Evolutionary conservation across 176 grass and related monocot genomes (phyloP).

Genomic region (Carex parvula): DNA sequence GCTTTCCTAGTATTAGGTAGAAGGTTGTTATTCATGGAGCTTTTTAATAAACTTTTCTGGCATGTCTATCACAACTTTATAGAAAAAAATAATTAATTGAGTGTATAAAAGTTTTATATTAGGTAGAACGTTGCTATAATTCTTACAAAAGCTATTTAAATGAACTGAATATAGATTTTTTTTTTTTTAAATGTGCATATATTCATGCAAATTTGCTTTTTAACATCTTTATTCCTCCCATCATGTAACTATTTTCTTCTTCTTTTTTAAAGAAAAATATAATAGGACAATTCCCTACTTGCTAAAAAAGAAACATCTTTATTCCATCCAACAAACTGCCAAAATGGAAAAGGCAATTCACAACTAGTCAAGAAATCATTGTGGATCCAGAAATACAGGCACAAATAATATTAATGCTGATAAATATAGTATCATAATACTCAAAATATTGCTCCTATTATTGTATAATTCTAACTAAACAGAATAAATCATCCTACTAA

Average conservation of each 20-base stretch:
- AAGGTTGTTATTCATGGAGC: neutral
- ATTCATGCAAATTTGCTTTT: too few relatives aligned
- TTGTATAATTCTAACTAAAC: neutral
- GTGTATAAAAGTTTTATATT: neutral
- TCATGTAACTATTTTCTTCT: too few relatives aligned
- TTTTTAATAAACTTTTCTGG: neutral
- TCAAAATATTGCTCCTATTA: neutral
- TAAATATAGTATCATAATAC: neutral
- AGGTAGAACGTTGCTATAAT: neutral
- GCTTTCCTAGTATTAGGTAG: neutral
- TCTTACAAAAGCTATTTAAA: too few relatives aligned
- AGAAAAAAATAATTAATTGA: neutral
- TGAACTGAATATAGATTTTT: too few relatives aligned
- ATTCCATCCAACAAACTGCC: neutral
- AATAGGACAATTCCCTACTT: too few relatives aligned
- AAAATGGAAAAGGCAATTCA: slow-evolving; percentile 7
- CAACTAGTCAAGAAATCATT: neutral
- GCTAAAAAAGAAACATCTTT: neutral
- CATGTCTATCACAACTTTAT: neutral
- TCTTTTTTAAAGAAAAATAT: too few relatives aligned
- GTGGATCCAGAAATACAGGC: neutral
- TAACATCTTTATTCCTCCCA: too few relatives aligned
- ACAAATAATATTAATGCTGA: too few relatives aligned
- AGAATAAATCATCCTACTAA: neutral
- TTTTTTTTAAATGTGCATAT: too few relatives aligned